A percentile compares a stretch with the other conserved stretches of the same genome.
These are phyloP conservation scores for Endocarpon pusillum DNA, from an alignment of 495 filamentous ascomycete genomes.

Conservation along the genomic window DNA sequence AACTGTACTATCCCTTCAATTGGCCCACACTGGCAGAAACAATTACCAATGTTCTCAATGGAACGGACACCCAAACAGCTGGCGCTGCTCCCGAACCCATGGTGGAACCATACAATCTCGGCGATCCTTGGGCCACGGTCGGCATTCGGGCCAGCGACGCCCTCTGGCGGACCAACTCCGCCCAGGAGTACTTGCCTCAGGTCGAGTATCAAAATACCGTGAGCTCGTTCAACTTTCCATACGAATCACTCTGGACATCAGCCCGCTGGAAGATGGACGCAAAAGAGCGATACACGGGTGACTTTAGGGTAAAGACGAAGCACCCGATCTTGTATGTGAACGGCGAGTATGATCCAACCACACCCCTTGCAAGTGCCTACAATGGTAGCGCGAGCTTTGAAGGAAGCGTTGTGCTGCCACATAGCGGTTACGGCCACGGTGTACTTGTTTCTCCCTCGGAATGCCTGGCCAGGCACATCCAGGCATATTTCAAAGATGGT, in stretches of 20 bases:
- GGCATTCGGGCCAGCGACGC: neutral
- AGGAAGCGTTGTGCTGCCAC: slow-evolving; percentile 32
- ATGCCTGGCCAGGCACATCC: neutral
- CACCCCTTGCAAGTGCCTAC: slow-evolving; percentile 27
- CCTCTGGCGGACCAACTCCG: neutral
- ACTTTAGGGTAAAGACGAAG: slow-evolving; percentile 25
- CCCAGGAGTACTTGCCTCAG: neutral
- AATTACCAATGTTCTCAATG: neutral
- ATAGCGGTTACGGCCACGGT: slow-evolving; percentile 29
- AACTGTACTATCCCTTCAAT: neutral
- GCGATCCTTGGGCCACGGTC: neutral
- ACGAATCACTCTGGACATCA: slow-evolving; percentile 13
- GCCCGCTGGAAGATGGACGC: slow-evolving; percentile 27
- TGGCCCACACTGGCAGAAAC: neutral
- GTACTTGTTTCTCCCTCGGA: neutral
- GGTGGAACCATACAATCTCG: neutral
- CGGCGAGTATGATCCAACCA: slow-evolving; percentile 24
- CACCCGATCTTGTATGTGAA: slow-evolving; percentile 27
- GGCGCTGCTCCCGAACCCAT: neutral
- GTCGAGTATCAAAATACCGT: neutral
- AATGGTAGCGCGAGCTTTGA: slow-evolving; percentile 33
- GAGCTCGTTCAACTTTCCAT: slow-evolving; percentile 9
- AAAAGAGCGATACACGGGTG: slow-evolving; percentile 23
- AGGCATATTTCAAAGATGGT: neutral
- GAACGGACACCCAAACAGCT: neutral